A percentile compares a stretch with the other conserved stretches of the same genome.
These are phyloP conservation scores for Psilocybe tampanensis DNA, from an alignment of 768 basidiomycete species.

Conservation along the genomic window DNA sequence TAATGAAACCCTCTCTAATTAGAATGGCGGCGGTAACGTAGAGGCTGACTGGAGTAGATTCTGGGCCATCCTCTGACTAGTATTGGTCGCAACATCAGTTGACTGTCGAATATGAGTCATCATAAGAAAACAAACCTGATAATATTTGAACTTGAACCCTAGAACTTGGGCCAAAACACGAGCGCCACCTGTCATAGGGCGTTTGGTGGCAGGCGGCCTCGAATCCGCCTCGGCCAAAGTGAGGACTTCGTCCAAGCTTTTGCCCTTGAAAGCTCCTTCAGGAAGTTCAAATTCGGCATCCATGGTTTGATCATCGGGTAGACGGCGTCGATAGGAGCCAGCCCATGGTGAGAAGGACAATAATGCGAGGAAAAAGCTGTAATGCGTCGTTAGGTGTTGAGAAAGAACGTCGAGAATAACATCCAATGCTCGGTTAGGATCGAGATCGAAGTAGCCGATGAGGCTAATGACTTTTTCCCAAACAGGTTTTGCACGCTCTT, in stretches of 20 bases:
- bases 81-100: constrained; percentile 16
- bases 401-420: constrained; percentile 91
- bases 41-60: constrained; percentile 69
- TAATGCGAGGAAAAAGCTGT: constrained; percentile 86
- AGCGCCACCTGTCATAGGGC: constrained; percentile 37
- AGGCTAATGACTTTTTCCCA: constrained; percentile 89
- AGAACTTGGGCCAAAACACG: constrained; percentile 86
- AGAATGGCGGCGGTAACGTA: constrained; percentile 85
- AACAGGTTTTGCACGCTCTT: constrained; percentile 65
- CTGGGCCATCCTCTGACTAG: constrained; percentile 59
- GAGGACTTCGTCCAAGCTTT: constrained; percentile 69
- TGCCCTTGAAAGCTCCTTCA: constrained; percentile 51
- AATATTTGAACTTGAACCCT: constrained; percentile 96
- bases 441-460: constrained; percentile 95
- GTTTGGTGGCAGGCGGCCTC: constrained; percentile 10
- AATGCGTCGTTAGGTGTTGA: constrained; percentile 78
- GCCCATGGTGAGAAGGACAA: constrained; percentile 89
- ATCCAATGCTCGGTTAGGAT: constrained; percentile 93
- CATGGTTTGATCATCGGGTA: constrained; percentile 35
- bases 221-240: constrained; percentile 48
- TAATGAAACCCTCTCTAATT: constrained; percentile 87
- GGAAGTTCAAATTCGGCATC: constrained; percentile 34
- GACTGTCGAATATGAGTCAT: background rate
- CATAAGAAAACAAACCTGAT: constrained; percentile 62
- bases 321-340: constrained; percentile 43